phyloP scores from a whole-genome alignment of 495 filamentous ascomycete genomes.

The Neurospora hispaniola region DNA sequence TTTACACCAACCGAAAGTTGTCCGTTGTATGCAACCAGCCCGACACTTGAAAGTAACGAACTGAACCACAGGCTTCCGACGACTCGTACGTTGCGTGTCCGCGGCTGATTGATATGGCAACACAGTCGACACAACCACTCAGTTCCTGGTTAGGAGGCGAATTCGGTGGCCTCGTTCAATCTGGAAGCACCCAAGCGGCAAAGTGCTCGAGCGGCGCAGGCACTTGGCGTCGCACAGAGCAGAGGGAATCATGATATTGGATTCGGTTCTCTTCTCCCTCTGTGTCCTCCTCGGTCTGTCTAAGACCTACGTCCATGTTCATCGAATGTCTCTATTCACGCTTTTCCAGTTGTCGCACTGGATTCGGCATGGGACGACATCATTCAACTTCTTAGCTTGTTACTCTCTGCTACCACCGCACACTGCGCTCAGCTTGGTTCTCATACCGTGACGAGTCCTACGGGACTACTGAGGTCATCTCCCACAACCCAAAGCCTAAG shows the following conservation, averaged over 20 bases:
- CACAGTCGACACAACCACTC: not conserved
- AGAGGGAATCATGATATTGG: not conserved
- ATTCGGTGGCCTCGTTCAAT: not conserved
- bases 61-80: not conserved
- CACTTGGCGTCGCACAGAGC: not conserved
- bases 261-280: not conserved
- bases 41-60: not conserved
- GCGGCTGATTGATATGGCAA: not conserved
- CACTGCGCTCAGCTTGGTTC: not conserved
- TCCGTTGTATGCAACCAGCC: not conserved
- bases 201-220: not conserved
- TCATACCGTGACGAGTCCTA: not conserved
- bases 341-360: not conserved
- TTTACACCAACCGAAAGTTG: too few relatives aligned
- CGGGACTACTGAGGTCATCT: not conserved
- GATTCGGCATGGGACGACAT: not conserved
- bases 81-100: not conserved
- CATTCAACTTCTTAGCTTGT: not conserved
- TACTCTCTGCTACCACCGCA: not conserved
- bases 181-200: not conserved
- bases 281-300: not conserved
- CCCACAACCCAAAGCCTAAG: not conserved
- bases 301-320: not conserved
- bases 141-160: not conserved
- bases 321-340: not conserved